A percentile compares a stretch with the other conserved stretches of the same genome.
These are phyloP conservation scores for Beauveria sp. DNA, from an alignment of 2,329 filamentous ascomycete genomes.

Conservation along the genomic window DNA sequence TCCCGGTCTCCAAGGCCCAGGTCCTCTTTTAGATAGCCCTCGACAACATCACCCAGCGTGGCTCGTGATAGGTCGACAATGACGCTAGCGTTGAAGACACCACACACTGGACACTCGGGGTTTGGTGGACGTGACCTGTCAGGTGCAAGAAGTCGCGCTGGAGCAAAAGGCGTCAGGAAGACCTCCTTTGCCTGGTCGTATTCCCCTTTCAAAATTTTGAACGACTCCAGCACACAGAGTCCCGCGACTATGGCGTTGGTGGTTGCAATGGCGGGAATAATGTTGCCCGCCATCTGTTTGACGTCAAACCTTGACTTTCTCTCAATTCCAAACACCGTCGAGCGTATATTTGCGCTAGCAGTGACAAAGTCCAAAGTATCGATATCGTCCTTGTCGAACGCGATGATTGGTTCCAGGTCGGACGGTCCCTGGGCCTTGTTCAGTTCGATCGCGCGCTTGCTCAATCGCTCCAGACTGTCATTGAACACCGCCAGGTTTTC, in stretches of 20 bases:
- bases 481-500: constrained; percentile 84
- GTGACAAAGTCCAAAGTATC: constrained; percentile 94
- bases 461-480: constrained; percentile 72
- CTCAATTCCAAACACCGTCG: constrained; percentile 82
- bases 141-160: constrained; percentile 50
- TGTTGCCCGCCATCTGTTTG: constrained; percentile 99
- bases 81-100: constrained; percentile 60
- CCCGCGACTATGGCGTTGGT: constrained; percentile 95
- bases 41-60: constrained; percentile 72
- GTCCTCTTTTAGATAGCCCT: constrained; percentile 60
- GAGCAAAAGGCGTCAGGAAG: constrained; percentile 66
- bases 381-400: constrained; percentile 93
- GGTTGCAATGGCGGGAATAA: constrained; percentile 95
- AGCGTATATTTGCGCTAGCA: constrained; percentile 82
- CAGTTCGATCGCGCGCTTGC: constrained; percentile 61
- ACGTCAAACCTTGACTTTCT: constrained; percentile 88
- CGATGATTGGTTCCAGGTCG: constrained; percentile 57
- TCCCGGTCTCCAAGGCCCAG: constrained; percentile 73
- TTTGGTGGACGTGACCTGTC: constrained; percentile 59
- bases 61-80: constrained; percentile 62
- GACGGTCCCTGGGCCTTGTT: constrained; percentile 42
- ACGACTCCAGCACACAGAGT: constrained; percentile 83
- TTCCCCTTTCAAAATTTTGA: constrained; percentile 76
- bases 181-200: constrained; percentile 70
- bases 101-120: constrained; percentile 75